Conservation (phyloP, 768 basidiomycete species). For the Tephrocybe rancida region DNA sequence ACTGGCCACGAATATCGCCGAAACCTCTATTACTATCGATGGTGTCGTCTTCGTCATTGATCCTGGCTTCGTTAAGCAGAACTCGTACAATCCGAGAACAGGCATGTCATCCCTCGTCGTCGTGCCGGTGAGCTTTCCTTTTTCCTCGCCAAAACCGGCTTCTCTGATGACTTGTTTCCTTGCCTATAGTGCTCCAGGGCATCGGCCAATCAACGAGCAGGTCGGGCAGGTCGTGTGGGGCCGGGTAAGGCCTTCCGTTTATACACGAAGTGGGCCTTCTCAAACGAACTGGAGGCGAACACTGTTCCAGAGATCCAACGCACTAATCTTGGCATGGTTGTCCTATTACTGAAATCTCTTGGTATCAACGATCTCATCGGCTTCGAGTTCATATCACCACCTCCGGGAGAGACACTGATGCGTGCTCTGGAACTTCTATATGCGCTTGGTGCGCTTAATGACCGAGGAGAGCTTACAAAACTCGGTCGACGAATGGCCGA, state of each 20-base stretch:
- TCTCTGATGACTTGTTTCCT: background rate
- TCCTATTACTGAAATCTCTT: slow-evolving; percentile 91
- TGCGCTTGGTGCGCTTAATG: slow-evolving; percentile 94
- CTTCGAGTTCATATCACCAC: slow-evolving; percentile 98
- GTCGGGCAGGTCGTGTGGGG: slow-evolving; percentile 96
- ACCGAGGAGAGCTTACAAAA: slow-evolving; percentile 96
- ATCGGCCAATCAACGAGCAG: slow-evolving; percentile 96
- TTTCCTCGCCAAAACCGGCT: background rate
- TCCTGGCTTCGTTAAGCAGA: slow-evolving; percentile 99
- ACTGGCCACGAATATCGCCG: slow-evolving; percentile 98
- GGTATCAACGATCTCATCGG: slow-evolving; percentile 98
- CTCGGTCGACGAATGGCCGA: slow-evolving; percentile 97
- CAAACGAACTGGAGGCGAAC: slow-evolving; percentile 95
- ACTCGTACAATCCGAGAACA: slow-evolving; percentile 96
- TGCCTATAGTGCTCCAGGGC: slow-evolving; percentile 86
- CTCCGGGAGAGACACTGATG: slow-evolving; percentile 97
- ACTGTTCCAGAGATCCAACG: slow-evolving; percentile 99
- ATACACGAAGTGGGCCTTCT: slow-evolving; percentile 98
- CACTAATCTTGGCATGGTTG: slow-evolving; percentile 96
- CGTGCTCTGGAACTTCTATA: slow-evolving; percentile 92
- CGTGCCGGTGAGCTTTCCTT: slow-evolving; percentile 74
- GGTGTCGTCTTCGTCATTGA: slow-evolving; percentile 99
- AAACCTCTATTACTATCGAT: slow-evolving; percentile 98
- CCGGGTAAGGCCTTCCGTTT: slow-evolving; percentile 98
- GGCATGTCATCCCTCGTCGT: slow-evolving; percentile 98